Conservation (phyloP, 306 rosid genomes). For the Citrullus colocynthis region DNA sequence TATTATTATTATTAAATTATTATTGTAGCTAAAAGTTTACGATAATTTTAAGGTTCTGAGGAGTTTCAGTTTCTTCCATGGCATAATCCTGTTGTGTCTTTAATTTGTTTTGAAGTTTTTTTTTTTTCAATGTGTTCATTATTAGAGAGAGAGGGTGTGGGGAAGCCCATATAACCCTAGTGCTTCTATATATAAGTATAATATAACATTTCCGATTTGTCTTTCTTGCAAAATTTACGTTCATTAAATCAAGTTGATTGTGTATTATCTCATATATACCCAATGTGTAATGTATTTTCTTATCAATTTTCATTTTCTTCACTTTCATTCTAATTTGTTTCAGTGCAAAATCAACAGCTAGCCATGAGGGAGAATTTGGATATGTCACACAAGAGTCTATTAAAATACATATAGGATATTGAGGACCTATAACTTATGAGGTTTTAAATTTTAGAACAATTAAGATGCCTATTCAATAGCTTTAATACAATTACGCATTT, state of each 20-base stretch:
- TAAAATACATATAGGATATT: too few species aligned
- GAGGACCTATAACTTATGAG: too few species aligned
- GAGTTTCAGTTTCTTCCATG: background rate
- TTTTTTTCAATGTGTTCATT: background rate
- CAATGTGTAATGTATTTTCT: background rate
- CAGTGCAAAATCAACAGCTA: too few species aligned
- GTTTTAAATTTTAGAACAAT: background rate
- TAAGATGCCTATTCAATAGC: too few species aligned
- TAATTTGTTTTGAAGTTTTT: background rate
- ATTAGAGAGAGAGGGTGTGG: background rate
- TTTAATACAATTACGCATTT: too few species aligned
- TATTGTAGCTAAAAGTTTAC: background rate
- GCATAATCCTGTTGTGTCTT: background rate
- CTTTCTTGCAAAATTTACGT: background rate
- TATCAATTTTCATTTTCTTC: background rate
- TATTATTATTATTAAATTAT: background rate
- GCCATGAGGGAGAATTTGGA: too few species aligned
- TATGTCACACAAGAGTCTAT: too few species aligned
- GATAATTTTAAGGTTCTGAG: background rate
- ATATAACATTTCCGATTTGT: background rate
- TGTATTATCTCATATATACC: background rate
- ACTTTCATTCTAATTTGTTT: background rate
- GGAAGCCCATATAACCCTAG: background rate
- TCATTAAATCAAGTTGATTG: background rate
- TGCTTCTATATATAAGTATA: background rate